Evolutionary conservation across 2,329 filamentous ascomycete genomes (phyloP).

Genomic region (Myriosclerotinia curreyana): DNA sequence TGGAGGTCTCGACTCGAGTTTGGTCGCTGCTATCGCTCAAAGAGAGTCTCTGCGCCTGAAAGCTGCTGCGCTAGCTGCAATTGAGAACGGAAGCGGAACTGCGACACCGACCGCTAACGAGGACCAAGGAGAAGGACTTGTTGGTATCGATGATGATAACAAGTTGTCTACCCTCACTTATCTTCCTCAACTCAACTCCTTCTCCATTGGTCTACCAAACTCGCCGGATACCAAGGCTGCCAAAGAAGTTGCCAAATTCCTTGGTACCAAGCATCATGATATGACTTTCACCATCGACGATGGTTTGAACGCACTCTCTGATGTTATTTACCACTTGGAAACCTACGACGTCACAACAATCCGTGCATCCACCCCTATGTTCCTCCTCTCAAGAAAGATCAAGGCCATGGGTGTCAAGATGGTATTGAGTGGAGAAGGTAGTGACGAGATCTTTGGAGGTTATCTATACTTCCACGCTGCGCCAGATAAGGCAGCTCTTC

Average conservation of each 20-base stretch:
- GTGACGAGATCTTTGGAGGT: constrained; percentile 96
- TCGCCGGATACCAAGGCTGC: constrained; percentile 92
- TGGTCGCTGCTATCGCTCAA: constrained; percentile 94
- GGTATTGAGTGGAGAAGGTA: constrained; percentile 95
- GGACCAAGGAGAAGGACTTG: constrained; percentile 67
- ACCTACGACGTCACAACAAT: constrained; percentile 98
- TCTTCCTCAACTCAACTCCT: constrained; percentile 93
- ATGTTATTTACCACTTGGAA: constrained; percentile 98
- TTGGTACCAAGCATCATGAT: constrained; percentile 96
- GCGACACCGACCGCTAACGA: constrained; percentile 51
- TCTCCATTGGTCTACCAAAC: constrained; percentile 93
- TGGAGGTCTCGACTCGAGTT: constrained; percentile 89
- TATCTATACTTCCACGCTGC: constrained; percentile 99
- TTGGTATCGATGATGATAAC: constrained; percentile 92
- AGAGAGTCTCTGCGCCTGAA: constrained; percentile 80
- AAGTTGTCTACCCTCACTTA: constrained; percentile 85
- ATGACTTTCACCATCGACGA: constrained; percentile 99
- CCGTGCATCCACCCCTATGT: constrained; percentile 97
- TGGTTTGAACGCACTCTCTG: constrained; percentile 90
- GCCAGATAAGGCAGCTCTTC: constrained; percentile 87
- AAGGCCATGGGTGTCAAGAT: constrained; percentile 99
- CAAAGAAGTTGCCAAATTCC: constrained; percentile 88
- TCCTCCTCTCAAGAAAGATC: constrained; percentile 95
- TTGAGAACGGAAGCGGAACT: constrained; percentile 42
- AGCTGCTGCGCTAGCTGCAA: constrained; percentile 54